Evolutionary conservation across 305 asterid genomes (phyloP), one percentile per base, ranked within the genome.

Genomic region (Nicotiana rustica): DNA sequence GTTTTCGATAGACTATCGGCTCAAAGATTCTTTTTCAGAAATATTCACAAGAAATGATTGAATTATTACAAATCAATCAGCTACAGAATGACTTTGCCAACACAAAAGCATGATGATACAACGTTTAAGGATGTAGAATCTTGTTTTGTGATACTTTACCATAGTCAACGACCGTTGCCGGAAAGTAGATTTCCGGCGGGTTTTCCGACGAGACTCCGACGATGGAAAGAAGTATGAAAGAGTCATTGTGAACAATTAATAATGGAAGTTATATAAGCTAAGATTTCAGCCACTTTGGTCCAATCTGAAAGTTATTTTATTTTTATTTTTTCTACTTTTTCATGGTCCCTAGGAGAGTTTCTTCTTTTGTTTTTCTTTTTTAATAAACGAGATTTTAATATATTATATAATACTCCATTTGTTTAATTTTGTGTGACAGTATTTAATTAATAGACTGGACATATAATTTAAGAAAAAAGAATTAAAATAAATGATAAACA

Each of bases 71-170:
- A 36, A 35, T 80, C 19, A 87, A 68, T 88, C 90, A 6, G 80
- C 68, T 5, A 76, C 13, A 47, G 90, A 47, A 68, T 88, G 84
- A 71, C 86, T 82, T 10, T 41, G 82, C 90, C 90, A 88, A 60
- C 90, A 88, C 33, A 88, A 73, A 44, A 88, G 90, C 90, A 88
- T 88, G 52, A 79, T 62, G 59, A 86, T 86, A 61, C 89, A 88
- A 67, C 90, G 89, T 18, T 82, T 81, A 38, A 88, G 90, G 83
- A 88, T 88, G 81, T 88, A 88, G 77, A 84, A 73, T 75, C 89
- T 88, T 25, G 90, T 88, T 77, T 82, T 88, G 47, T 84, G 87
- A 49, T 57, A 85, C 64, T 88, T 88, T n/a, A 82, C 73, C 90
- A 86, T 68, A 49, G 41, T 84, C 71, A 83, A 18, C 38, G 89